Percentiles rank a stretch among this genome's conserved stretches.
Evolutionary conservation across 768 basidiomycete species (phyloP).

Genomic region (Kwoniella dejecticola): DNA sequence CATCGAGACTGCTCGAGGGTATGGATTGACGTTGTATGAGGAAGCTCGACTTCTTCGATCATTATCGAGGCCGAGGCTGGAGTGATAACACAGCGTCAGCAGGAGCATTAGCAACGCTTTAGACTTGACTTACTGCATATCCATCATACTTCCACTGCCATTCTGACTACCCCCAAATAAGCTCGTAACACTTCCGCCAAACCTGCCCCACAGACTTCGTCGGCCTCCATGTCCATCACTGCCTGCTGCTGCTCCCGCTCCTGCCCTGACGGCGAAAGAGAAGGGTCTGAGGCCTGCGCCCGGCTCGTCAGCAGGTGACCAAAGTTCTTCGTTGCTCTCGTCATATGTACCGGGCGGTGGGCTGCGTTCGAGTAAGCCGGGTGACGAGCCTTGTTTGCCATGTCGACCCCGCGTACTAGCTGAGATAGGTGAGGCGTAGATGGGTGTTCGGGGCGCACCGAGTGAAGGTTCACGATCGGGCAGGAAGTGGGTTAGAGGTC

Average conservation of each 20-base stretch:
- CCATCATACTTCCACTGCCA: constrained; percentile 57
- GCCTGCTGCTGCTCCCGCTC: constrained; percentile 39
- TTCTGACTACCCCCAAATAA: constrained; percentile 55
- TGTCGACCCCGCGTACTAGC: constrained; percentile 22
- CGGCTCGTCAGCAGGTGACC: constrained; percentile 34
- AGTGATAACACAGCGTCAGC: background rate
- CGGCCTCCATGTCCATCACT: constrained; percentile 41
- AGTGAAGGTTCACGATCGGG: constrained; percentile 37
- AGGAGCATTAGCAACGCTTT: background rate
- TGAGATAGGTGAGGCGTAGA: constrained; percentile 19
- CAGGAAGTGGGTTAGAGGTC: constrained; percentile 44
- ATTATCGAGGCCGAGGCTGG: constrained; percentile 53
- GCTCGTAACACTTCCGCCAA: constrained; percentile 55
- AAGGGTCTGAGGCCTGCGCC: constrained; percentile 51
- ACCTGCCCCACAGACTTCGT: constrained; percentile 50
- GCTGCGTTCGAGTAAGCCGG: constrained; percentile 34
- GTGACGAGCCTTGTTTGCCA: constrained; percentile 33
- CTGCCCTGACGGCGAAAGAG: constrained; percentile 56
- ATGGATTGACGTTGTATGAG: constrained; percentile 32
- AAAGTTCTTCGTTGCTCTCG: constrained; percentile 38
- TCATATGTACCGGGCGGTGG: constrained; percentile 11
- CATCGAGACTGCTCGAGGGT: constrained; percentile 51
- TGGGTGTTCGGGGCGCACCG: constrained; percentile 13
- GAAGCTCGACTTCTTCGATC: constrained; percentile 45
- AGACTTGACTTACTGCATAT: constrained; percentile 56